Base-by-base conservation (phyloP, 2,329 filamentous ascomycete genomes). In the Pyricularia sp. region DNA sequence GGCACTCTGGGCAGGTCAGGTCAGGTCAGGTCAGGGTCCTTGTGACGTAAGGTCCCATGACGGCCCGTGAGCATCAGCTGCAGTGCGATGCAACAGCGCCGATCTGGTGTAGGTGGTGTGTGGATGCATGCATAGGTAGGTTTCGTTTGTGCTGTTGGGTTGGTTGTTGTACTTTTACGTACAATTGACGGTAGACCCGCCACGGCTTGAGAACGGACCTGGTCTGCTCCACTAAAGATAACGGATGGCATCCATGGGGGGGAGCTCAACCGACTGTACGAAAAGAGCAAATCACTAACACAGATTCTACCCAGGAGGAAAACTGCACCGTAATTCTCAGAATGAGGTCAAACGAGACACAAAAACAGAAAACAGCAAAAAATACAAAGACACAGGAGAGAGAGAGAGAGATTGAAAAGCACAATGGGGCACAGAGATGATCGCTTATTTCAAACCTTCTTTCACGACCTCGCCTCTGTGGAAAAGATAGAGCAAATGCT, bases 281-380 rank as follows among this genome's bases (percentile, higher is more conserved):
- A 25, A 26, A 61, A 12, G 3, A 25, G 23, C 7, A 61, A 33
- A 28, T 28, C 26, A 20, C 28, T 28, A 30, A 28, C 3, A 28
- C 31, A n/a, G 31, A 50, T n/a, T n/a, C 9, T 20, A 69, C 69
- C 69, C 72, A 73, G 69, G 72, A 73, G 70, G 70, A 73, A 65
- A 72, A 69, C 72, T 73, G 70, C 72, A 71, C 72, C 50, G 72
- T 73, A 73, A 70, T 71, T 72, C 69, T 72, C 70, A 73, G 72
- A 68, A 68, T 68, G 30, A 25, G 5, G 12, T 50, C 55, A 63
- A 67, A 2, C 58, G 20, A 65, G 20, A 30, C 30, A 70, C 36
- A 64, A 65, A 36, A 65, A 69, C 59, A 28, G n/a, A 55, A 61
- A 36, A 64, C 55, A 33, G 28, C n/a, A 20, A 23, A 65, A 64